phyloP scores from a whole-genome alignment of 23 red algal genomes.

The Agarophyton chilense region DNA sequence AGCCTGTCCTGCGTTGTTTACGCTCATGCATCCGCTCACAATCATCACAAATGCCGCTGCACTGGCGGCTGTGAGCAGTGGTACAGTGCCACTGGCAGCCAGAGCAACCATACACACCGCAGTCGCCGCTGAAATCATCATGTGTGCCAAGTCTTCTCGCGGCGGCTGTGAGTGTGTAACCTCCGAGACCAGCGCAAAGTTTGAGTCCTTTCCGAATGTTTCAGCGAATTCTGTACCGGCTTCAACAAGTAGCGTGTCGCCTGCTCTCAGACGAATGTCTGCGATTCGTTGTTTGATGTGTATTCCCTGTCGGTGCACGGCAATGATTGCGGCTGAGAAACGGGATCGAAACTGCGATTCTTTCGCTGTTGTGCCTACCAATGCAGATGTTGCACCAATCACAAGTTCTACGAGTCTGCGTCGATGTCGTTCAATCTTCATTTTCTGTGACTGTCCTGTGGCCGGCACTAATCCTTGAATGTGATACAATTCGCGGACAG shows the following conservation, averaged over 20 bases:
- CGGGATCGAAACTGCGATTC: constrained; percentile 61
- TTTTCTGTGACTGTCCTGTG: constrained; percentile 69
- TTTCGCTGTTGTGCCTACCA: constrained; percentile 61
- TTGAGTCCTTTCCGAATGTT: constrained; percentile 50
- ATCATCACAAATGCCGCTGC: constrained; percentile 56
- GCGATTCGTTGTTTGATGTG: constrained; percentile 63
- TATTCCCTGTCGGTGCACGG: constrained; percentile 64
- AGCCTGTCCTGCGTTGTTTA: constrained; percentile 37
- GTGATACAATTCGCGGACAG: constrained; percentile 78
- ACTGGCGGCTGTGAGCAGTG: constrained; percentile 45
- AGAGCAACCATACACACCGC: constrained; percentile 54
- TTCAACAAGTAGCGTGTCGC: constrained; percentile 73
- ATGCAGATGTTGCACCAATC: constrained; percentile 34
- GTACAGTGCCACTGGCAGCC: constrained; percentile 21
- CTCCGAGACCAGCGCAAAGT: constrained; percentile 72
- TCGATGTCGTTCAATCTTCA: constrained; percentile 59
- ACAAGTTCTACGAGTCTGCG: constrained; percentile 74
- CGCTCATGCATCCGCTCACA: constrained; percentile 62
- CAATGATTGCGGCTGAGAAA: constrained; percentile 79
- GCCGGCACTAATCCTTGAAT: constrained; percentile 79
- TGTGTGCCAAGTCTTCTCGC: constrained; percentile 57
- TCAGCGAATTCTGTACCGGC: constrained; percentile 63
- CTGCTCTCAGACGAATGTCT: constrained; percentile 55
- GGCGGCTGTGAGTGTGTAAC: constrained; percentile 54
- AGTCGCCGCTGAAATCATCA: constrained; percentile 46